Evolutionary conservation across 108 stramenopile species (phyloP), one percentile per base, ranked within the genome.

Genomic region (Nitzschia sp.): DNA sequence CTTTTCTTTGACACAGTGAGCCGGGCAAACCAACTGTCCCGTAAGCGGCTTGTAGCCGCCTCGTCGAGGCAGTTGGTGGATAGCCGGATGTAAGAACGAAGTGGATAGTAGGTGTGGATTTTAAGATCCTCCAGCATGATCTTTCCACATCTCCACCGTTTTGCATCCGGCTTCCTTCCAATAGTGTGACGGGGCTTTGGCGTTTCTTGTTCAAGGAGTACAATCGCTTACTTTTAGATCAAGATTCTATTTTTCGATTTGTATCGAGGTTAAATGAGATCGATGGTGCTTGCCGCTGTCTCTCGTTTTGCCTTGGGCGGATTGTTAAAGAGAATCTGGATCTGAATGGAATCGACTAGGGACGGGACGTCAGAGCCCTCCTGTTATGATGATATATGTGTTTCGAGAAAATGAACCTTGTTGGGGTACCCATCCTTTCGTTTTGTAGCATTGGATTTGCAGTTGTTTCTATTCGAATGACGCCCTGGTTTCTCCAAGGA

Each of bases 1-100:
- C 36, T 21, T 68, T 23, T 24, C 33, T n/a, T 54, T 53, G 35
- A 35, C 19, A 13, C 21, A 51, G 49, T 88, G 87, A 88, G 46
- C 87, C 87, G 87, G 87, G 82, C 84, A 85, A 80, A 88, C 87
- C 72, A 84, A 84, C 72, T 88, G 87, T 80, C 87, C 87, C 63
- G 71, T 72, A 45, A 64, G 62, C 71, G 71, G 71, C 59, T 55
- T 72, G 25, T 72, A 72, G 59, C 62, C 47, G 70, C 70, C 21
- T 27, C 49, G 4, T 23, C 47, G 23, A 59, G 54, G 59, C 70
- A 53, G 48, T 49, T 64, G 71, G 71, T 72, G 34, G 5, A 11
- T 61, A 25, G 31, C 54, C 38, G 71, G 71, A 36, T 54, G 71
- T n/a, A n/a, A n/a, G 63, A 71, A 56, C 46, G 55, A 64, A 61